phyloP scores from a whole-genome alignment of 1,284 basidiomycete genomes.

The Exsudoporus floridanus region DNA sequence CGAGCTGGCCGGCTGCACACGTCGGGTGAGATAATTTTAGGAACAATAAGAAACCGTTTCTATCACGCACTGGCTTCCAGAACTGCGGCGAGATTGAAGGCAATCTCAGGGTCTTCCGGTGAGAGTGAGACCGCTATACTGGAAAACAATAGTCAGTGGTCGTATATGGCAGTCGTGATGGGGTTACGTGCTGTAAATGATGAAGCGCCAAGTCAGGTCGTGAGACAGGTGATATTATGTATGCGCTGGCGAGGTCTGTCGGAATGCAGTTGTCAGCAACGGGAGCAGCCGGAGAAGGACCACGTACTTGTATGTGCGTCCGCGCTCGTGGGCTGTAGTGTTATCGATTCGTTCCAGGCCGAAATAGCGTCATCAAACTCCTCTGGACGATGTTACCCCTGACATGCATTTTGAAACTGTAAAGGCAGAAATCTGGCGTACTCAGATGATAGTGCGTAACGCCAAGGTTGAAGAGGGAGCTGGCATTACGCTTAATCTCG shows the following conservation, averaged over 20 bases:
- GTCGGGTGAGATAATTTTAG: slow-evolving; percentile 31
- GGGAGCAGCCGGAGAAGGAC: slow-evolving; percentile 17
- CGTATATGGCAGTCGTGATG: slow-evolving; percentile 23
- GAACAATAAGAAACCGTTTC: slow-evolving; percentile 34
- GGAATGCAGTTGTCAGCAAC: slow-evolving; percentile 29
- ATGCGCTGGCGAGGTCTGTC: slow-evolving; percentile 89
- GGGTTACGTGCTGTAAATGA: slow-evolving; percentile 70
- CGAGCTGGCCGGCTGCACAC: slow-evolving; percentile 67
- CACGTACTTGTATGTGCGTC: slow-evolving; percentile 90
- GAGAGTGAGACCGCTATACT: slow-evolving; percentile 84
- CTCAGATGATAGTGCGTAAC: slow-evolving; percentile 88
- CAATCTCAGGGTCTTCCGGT: slow-evolving; percentile 92
- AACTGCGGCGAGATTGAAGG: slow-evolving; percentile 91
- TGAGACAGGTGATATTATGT: slow-evolving; percentile 83
- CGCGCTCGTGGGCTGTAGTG: slow-evolving; percentile 79
- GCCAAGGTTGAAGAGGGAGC: slow-evolving; percentile 85
- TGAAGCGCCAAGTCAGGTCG: slow-evolving; percentile 89
- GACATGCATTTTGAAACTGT: slow-evolving; percentile 15
- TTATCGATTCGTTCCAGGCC: slow-evolving; percentile 85
- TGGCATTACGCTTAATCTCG: slow-evolving; percentile 78
- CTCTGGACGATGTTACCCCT: slow-evolving; percentile 49
- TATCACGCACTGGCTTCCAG: slow-evolving; percentile 76
- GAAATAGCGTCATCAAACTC: slow-evolving; percentile 83
- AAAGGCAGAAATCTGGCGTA: slow-evolving; percentile 40
- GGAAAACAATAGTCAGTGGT: slow-evolving; percentile 35